Percentiles rank a stretch among this genome's conserved stretches.
Conservation (phyloP, 768 basidiomycete species). For the Galerina marginata region DNA sequence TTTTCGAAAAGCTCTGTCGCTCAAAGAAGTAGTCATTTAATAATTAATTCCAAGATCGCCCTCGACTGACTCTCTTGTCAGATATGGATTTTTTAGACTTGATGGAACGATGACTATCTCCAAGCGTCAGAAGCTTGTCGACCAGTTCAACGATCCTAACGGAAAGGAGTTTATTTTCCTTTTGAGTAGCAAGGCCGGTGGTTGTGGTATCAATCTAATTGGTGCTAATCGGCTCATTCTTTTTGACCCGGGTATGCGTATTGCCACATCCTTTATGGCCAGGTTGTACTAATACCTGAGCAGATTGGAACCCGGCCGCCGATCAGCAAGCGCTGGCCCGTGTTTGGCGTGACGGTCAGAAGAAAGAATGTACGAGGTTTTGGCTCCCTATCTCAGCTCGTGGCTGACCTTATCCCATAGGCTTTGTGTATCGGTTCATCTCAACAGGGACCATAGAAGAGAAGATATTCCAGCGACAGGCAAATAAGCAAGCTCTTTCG, state of each 20-base stretch:
- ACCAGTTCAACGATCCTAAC: slow-evolving; percentile 92
- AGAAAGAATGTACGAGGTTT: slow-evolving; percentile 88
- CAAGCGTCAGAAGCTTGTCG: slow-evolving; percentile 94
- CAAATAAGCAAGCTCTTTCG: slow-evolving; percentile 93
- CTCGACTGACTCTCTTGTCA: slow-evolving; percentile 33
- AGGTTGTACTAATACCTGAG: slow-evolving; percentile 5
- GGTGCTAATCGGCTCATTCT: slow-evolving; percentile 95
- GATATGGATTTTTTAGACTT: slow-evolving; percentile 90
- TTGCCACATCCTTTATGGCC: not conserved
- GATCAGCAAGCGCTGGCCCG: slow-evolving; percentile 98
- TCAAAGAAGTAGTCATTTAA: slow-evolving; percentile 73
- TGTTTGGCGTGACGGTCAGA: slow-evolving; percentile 99
- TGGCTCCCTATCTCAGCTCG: not conserved
- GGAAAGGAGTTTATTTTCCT: slow-evolving; percentile 95
- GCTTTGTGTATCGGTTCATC: slow-evolving; percentile 98
- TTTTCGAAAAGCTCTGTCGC: slow-evolving; percentile 89
- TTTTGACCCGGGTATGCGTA: slow-evolving; percentile 85
- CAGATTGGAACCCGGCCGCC: slow-evolving; percentile 98
- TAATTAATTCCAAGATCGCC: not conserved
- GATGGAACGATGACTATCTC: slow-evolving; percentile 93
- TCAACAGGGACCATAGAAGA: slow-evolving; percentile 97
- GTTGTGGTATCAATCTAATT: slow-evolving; percentile 96
- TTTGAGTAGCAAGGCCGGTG: slow-evolving; percentile 93
- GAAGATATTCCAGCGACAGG: slow-evolving; percentile 98
- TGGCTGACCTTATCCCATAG: slow-evolving; percentile 40